Base-by-base conservation (phyloP, 805 yeast species). In the Myxozyma sirexii region DNA sequence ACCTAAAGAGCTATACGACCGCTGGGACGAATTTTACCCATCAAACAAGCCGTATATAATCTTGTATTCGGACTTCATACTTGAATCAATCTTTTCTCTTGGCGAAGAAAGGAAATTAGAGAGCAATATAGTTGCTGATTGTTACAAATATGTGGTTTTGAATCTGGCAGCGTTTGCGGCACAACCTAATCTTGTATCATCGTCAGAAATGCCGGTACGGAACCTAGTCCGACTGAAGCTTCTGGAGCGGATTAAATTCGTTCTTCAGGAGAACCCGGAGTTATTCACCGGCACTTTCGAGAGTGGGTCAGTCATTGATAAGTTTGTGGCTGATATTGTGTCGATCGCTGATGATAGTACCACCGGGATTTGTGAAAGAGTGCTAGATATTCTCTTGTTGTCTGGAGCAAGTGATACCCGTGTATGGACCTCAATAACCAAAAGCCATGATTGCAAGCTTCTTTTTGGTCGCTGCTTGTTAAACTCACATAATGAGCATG, bases 11-110 rank as follows among this genome's bases (percentile, higher is more conserved):
- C 50, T 57, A 7, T n/a, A 38, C 8, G 37, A 45, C 8, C 15
- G 24, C 35, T 58, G 52, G 56, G 44, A 58, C 15, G 48, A 35
- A 27, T 47, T 35, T n/a, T 60, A 41, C 38, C 59, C 61, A 15
- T 8, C 24, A 1, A 43, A 54, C 31, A 24, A 38, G n/a, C 62
- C 64, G 15, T 60, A 47, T 29, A 35, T 23, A 24, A 27, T 29
- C 17, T 23, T 60, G 17, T 57, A 60, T 54, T 54, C 62, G 27
- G 54, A 42, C 21, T 57, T 29, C 35, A 27, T 54, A 4, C 39
- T 59, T 21, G 49, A 42, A 13, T 41, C 31, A 19, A 44, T 59
- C 7, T 43, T 29, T 44, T 17, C 39, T 19, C 27, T 43, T 13
- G 41, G 44, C 33, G 15, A 24, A 27, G 41, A 54, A 31, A 27